A percentile compares a stretch with the other conserved stretches of the same genome.
Conservation (phyloP, 257 asterid genomes). For the Nicotiana noctiflora region DNA sequence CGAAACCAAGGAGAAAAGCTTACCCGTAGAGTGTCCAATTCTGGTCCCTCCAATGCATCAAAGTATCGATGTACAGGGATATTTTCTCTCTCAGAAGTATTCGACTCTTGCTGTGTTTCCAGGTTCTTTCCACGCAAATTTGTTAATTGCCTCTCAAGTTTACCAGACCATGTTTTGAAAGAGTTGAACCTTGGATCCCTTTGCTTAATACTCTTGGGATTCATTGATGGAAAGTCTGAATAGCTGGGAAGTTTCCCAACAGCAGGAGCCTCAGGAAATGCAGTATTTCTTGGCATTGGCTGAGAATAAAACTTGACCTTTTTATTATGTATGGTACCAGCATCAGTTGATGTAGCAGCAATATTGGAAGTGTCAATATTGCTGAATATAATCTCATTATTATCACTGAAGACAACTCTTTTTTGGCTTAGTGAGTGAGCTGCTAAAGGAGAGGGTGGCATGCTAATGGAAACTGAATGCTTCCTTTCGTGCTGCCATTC, state of each 20-base stretch:
- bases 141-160: conserved; percentile 60
- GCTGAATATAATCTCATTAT: conserved; percentile 8
- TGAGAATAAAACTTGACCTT: conserved; percentile 42
- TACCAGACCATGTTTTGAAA: conserved; percentile 83
- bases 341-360: background rate
- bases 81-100: conserved; percentile 29
- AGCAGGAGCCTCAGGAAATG: conserved; percentile 16
- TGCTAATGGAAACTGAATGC: conserved; percentile 51
- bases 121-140: conserved; percentile 33
- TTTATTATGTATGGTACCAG: background rate
- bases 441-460: conserved; percentile 56
- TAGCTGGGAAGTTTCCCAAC: conserved; percentile 13
- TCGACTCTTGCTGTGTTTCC: conserved; percentile 25
- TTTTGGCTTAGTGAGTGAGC: conserved; percentile 5
- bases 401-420: conserved; percentile 31
- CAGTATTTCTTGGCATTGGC: conserved; percentile 39
- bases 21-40: conserved; percentile 70
- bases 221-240: conserved; percentile 13
- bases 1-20: background rate
- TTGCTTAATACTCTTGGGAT: conserved; percentile 29
- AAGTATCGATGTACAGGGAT: conserved; percentile 58
- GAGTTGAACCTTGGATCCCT: conserved; percentile 56
- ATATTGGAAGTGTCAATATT: conserved; percentile 5
- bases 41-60: conserved; percentile 87
- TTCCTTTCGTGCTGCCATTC: conserved; percentile 13